phyloP scores from a whole-genome alignment of 306 rosid genomes.

The Psophocarpus tetragonolobus region DNA sequence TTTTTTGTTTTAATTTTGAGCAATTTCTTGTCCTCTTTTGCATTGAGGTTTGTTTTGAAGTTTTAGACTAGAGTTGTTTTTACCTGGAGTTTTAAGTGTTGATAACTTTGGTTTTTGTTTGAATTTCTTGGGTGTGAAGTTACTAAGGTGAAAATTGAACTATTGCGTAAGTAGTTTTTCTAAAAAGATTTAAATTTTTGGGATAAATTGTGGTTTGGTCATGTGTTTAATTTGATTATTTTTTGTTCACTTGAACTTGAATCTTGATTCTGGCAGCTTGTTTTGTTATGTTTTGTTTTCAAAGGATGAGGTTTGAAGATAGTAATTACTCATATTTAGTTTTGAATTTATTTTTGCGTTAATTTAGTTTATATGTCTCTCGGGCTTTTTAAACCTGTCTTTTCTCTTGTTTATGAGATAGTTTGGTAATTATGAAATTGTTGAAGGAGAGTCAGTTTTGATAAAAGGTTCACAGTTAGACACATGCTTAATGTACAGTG shows the following conservation, averaged over 20 bases:
- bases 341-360: not conserved
- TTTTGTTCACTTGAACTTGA: not conserved
- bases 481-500: not conserved
- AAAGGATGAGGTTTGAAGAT: not conserved
- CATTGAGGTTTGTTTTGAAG: not conserved
- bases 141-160: constrained; percentile 3
- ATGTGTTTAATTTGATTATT: not conserved
- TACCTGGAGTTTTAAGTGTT: not conserved
- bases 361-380: not conserved
- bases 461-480: not conserved
- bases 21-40: not conserved
- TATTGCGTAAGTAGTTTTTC: not conserved
- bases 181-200: not conserved
- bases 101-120: not conserved
- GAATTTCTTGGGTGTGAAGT: constrained; percentile 2
- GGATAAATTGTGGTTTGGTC: not conserved
- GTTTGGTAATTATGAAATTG: not conserved
- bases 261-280: constrained; percentile 15
- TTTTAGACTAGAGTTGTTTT: not conserved
- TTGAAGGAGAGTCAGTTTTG: constrained; percentile 1
- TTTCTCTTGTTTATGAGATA: too few relatives aligned
- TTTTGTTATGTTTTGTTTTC: constrained; percentile 20
- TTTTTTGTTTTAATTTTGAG: not conserved
- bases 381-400: not conserved
- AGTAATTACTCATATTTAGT: not conserved